These are phyloP conservation scores for Stenocarpella maydis DNA, from an alignment of 2,329 filamentous ascomycete genomes.

Conservation along the genomic window DNA sequence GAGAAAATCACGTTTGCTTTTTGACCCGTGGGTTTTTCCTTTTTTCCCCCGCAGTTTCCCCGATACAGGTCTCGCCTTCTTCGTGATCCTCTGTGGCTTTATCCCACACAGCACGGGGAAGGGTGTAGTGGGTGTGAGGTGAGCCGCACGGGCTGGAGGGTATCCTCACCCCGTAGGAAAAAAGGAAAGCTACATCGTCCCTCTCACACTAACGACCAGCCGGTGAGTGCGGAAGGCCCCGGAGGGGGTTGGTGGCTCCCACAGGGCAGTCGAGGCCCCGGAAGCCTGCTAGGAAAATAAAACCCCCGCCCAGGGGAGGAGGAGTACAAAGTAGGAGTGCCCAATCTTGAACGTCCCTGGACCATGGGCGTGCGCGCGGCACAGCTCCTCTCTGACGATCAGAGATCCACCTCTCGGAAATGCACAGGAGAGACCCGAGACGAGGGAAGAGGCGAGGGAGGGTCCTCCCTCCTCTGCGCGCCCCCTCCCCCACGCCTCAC, in stretches of 20 bases:
- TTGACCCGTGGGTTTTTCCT: not conserved
- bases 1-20: not conserved
- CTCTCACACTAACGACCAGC: not conserved
- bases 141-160: not conserved
- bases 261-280: not conserved
- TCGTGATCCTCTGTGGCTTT: conserved; percentile 1
- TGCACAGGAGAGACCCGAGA: conserved; percentile 20
- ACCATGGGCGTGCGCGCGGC: not conserved
- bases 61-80: not conserved
- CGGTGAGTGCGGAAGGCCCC: not conserved
- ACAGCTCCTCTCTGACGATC: conserved; percentile 9
- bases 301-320: not conserved
- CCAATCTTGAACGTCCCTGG: not conserved
- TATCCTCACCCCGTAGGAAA: not conserved
- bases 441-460: not conserved
- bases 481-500: too few species aligned
- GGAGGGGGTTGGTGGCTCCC: conserved; percentile 6
- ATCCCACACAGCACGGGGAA: not conserved
- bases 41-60: not conserved
- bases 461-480: conserved; percentile 1
- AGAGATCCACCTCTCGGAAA: conserved; percentile 19
- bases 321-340: too few species aligned
- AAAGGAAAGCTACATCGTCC: not conserved
- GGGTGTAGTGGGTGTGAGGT: not conserved
- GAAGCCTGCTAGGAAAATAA: conserved; percentile 2